Base-by-base conservation (phyloP, 2,329 filamentous ascomycete species). In the Botrytis tulipae region DNA sequence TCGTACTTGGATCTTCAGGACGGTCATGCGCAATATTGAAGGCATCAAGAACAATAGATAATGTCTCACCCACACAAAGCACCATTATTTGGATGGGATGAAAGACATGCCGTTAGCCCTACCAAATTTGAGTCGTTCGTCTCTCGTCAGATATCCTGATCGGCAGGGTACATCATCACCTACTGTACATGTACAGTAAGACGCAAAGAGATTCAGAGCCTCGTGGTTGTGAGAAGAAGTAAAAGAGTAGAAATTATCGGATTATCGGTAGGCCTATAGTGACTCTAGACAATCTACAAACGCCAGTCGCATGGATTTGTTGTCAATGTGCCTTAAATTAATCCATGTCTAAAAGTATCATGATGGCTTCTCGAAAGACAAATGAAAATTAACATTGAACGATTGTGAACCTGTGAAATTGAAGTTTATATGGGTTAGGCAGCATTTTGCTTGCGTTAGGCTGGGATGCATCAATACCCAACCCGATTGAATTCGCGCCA, bases 401-500 rank as follows among this genome's bases (percentile, higher is more conserved):
- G 42, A 62, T 42, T 67, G 63, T 66, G 22, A 40, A 48, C 54
- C 69, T 71, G 67, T 70, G n/a, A 46, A 63, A 57, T 29, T 71
- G 37, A 66, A 40, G 54, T 61, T 61, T 68, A 51, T 59, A 35
- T 71, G 59, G 69, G 29, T 71, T 71, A 71, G 69, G 69, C 69
- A 71, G 42, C 44, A 59, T 61, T 72, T 69, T 65, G 16, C 65
- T 44, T 37, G 37, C 54, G 68, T 73, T 77, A 80, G 83, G 83
- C 82, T 76, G 78, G 77, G 76, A 82, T 80, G 84, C 84, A 84
- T 85, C 82, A 82, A 80, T 84, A 83, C 84, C 84, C 84, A 83
- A 85, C 81, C 73, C 78, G 76, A 73, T 70, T 73, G 75, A 75
- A 67, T 77, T 77, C 75, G 76, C 76, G 73, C 71, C 68, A 73